Base-by-base conservation (phyloP, 2,329 filamentous ascomycete species). In the Aspergillus sp. region DNA sequence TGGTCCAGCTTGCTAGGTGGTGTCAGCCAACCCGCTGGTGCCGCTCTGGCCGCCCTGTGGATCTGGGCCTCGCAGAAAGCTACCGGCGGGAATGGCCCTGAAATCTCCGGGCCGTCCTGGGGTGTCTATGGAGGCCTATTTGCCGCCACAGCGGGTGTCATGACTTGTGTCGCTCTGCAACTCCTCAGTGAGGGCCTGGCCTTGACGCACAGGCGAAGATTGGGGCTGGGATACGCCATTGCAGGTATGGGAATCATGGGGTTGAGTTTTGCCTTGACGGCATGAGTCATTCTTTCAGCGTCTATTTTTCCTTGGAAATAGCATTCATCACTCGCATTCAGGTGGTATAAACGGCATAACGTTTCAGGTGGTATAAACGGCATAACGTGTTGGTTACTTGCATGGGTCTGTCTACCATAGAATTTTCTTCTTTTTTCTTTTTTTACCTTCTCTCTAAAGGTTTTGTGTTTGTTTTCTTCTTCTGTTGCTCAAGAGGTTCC, bases 151-250 rank as follows among this genome's bases (percentile, higher is more conserved):
- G 83, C 89, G 1, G 93, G 93, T 1, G 94, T 98, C 58, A 97
- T 98, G 93, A 84, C 88, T 29, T 93, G 86, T 57, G 93, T 98
- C 29, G 89, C 85, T 2, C 69, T 98, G 61, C 87, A 94, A 68
- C 73, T 98, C 5, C 91, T 96, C 60, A 83, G 86, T 3, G 90
- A 98, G 72, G 85, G 85, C 55, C 66, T 95, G 62, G 86, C 84
- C 48, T 69, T 96, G 61, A 90, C 88, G 55, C 67, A 71, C 50
- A 59, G 64, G 35, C 62, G 63, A 10, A 57, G 58, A 7, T 51
- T 69, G 48, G 63, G 65, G 27, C 65, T 70, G 34, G 61, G 61
- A 9, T 68, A 65, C 46, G 67, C 67, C 5, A 59, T 71, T 45
- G 61, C 58, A 10, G 71, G 93, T 1, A 97, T 97, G 90, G 82